These are phyloP conservation scores for Aquanectria penicillioides DNA, from an alignment of 2,329 filamentous ascomycete species.

Conservation along the genomic window DNA sequence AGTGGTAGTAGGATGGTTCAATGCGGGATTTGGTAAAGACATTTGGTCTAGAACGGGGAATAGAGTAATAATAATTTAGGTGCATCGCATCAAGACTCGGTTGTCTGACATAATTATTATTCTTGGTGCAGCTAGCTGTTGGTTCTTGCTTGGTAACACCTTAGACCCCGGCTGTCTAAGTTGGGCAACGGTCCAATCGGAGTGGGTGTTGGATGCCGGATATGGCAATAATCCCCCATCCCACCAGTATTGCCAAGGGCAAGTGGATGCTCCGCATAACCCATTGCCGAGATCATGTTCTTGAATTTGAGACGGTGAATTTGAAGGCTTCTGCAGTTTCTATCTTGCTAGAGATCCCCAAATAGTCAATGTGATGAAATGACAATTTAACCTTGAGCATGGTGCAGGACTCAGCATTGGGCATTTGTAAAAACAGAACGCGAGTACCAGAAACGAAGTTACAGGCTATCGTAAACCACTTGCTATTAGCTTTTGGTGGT, in stretches of 20 bases:
- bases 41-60: background rate
- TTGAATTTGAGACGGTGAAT: no score
- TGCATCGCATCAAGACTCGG: background rate
- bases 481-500: no score
- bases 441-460: no score
- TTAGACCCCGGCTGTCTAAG: background rate
- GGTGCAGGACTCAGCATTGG: no score
- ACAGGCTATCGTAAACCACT: no score
- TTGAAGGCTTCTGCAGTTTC: no score
- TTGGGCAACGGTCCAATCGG: background rate
- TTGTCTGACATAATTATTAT: background rate
- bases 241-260: background rate
- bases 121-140: background rate
- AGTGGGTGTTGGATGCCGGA: background rate
- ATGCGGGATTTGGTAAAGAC: background rate
- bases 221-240: background rate
- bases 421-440: no score
- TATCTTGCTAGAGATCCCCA: no score
- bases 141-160: background rate
- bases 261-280: no score
- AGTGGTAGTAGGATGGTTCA: background rate
- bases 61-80: constrained; percentile 3
- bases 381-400: no score
- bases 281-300: no score
- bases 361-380: no score